Evolutionary conservation across 2,329 filamentous ascomycete genomes (phyloP), one percentile per base, ranked within the genome.

Genomic region (Nemania sp.): DNA sequence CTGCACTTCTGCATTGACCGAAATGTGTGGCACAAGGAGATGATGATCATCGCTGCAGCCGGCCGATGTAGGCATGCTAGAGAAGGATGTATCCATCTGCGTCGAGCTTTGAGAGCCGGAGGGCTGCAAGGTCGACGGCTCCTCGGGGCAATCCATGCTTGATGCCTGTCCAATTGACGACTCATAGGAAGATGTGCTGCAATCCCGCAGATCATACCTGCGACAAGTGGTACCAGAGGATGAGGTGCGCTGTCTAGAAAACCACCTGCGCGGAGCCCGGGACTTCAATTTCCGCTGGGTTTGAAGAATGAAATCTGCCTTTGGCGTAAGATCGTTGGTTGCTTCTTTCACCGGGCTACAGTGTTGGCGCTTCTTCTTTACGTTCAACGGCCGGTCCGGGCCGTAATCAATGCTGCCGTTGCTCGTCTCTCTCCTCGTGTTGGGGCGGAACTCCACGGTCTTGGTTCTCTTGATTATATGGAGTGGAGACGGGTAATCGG

Each of bases 1-100:
- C 5, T 70, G 72, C 5, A 73, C 68, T 50, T 82, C 79, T 1
- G 81, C 75, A 0, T 75, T 81, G 21, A 82, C 75, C 15, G 71
- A 68, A 21, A 84, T 73, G 29, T 72, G 71, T 4, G 81, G 82
- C 5, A 76, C 72, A 13, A 83, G 68, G 5, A 81, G 68, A 37
- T 68, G 71, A 2, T 68, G 68, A 46, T 74, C 69, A 25, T 64
- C 59, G 20, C 40, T 51, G 20, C 57, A 54, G 11, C 39, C 35
- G 21, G 62, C 71, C 45, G 73, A 74, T 17, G 63, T 64, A 13
- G 72, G 72, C 3, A 69, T 68, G 42, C 73, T 73, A 2, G 72
- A 65, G 51, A 74, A 67, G 37, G 69, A 62, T 17, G 55, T 42
- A 29, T 65, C 65, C 5, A 40, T 42, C 2, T 62, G 60, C 11